Evolutionary conservation across 2,329 filamentous ascomycete genomes (phyloP), one percentile per base, ranked within the genome.

Genomic region (Didymella sp.): DNA sequence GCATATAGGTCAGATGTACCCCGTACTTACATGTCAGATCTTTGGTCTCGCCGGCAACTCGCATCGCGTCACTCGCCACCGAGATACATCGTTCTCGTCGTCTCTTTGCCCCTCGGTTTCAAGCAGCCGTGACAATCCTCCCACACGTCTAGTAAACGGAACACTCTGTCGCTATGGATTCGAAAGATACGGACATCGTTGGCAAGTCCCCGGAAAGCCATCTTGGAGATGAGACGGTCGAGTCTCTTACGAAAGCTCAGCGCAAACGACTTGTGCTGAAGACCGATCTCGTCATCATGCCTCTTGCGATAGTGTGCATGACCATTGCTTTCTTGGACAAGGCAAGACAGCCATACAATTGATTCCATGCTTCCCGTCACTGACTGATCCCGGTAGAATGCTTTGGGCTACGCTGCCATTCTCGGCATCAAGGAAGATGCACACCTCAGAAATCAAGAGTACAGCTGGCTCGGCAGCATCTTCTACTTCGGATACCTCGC

Each of bases 401-500:
- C 35, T 22, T 41, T 50, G 17, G 47, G 35, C 28, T 50, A 50
- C 15, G 37, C 47, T n/a, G 38, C 47, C 12, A 25, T 42, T 11
- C 25, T 50, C 11, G 47, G 47, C 9, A 50, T 50, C 19, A 42
- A 40, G 21, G 35, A 50, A 41, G 47, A 50, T 33, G 25, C 38
- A 19, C 24, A 50, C 17, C 33, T 50, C 22, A n/a, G 33, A 25
- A 42, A 42, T 13, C 28, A 40, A 31, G 25, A 50, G 35, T 50
- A 50, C 38, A 41, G 35, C 19, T 50, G 47, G 47, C 47, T 50
- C 37, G 38, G 35, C 9, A 41, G 35, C 12, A 50, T 50, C 47
- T 50, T 50, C 37, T 50, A 50, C 19, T 30, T 42, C 6, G 24
- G 47, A 11, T 50, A 50, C 33, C 38, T 50, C 4, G 35, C 38